Base-by-base conservation (phyloP, 345 rosid genomes). In the Aquilaria malaccensis region DNA sequence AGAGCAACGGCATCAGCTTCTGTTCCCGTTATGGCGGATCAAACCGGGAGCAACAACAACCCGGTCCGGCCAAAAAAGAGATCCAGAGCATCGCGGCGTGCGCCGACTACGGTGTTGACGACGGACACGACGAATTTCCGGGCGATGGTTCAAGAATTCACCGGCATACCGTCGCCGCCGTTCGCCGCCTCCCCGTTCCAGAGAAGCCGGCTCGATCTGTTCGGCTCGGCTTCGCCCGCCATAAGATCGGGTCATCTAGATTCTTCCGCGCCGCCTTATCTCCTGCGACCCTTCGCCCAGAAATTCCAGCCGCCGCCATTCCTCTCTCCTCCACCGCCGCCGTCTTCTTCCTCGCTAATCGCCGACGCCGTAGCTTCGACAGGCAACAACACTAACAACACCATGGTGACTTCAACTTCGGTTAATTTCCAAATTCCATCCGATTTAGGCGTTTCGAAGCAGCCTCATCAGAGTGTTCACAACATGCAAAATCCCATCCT, bases 101-200 rank as follows among this genome's bases (percentile, higher is more conserved):
- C 97, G 57, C 97, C 98, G 9, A 93, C 98, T 1, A 93, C 98
- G 31, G 88, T 93, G 57, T 63, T 93, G 70, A 87, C 84, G 7
- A 93, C 98, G 52, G 97, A 93, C 70, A 93, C 97, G 49, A 70
- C 84, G 43, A 93, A 93, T 68, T 93, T 93, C 83, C 77, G 96
- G 71, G 95, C 96, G 55, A 93, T 93, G 97, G 98, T 93, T 66
- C 98, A 93, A 65, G 98, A 93, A 52, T 93, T 93, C 69, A 93
- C 98, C 12, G 98, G 97, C 10, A 93, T 93, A 58, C 98, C 98
- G 48, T 77, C 92, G 48, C 93, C 95, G 9, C 98, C 98, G 33
- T 85, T 85, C 56, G 66, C 92, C 2, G 77, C 76, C 58, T 83
- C 87, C 33, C 74, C 77, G 50, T 88, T 81, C 60, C 81, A 81